Evolutionary conservation across 2,329 filamentous ascomycete species (phyloP).

Genomic region (Neofusicoccum sp.): DNA sequence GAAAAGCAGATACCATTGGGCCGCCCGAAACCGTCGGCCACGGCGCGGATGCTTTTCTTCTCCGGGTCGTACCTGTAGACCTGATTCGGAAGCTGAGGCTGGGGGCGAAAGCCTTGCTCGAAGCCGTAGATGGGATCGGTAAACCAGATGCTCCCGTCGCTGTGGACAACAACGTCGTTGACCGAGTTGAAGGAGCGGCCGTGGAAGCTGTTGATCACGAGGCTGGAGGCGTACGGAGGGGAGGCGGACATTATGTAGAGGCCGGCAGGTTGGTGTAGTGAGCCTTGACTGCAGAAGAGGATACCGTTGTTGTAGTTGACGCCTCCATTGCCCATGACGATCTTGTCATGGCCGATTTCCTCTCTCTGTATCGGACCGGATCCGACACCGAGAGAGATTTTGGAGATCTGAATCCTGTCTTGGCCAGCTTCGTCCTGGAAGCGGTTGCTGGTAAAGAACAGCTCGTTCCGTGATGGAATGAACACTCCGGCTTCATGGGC

Average conservation of each 20-base stretch:
- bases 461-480: constrained; percentile 33
- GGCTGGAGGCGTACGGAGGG: constrained; percentile 26
- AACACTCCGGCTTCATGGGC: constrained; percentile 53
- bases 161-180: constrained; percentile 44
- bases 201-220: constrained; percentile 47
- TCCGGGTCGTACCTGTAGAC: constrained; percentile 44
- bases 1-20: constrained; percentile 49
- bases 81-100: constrained; percentile 30
- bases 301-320: constrained; percentile 35
- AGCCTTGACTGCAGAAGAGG: constrained; percentile 40
- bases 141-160: constrained; percentile 49
- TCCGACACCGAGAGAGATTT: not conserved
- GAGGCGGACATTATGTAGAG: constrained; percentile 35
- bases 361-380: not conserved
- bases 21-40: constrained; percentile 43
- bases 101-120: constrained; percentile 30
- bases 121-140: constrained; percentile 43
- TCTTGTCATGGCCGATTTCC: not conserved
- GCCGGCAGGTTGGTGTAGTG: constrained; percentile 31
- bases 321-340: constrained; percentile 31
- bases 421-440: constrained; percentile 25
- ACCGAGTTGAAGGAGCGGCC: constrained; percentile 47
- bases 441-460: constrained; percentile 46
- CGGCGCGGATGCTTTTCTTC: constrained; percentile 38
- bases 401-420: constrained; percentile 28